These are phyloP conservation scores for Ganoderma multipileum DNA, from an alignment of 1,284 basidiomycete species.

Conservation along the genomic window DNA sequence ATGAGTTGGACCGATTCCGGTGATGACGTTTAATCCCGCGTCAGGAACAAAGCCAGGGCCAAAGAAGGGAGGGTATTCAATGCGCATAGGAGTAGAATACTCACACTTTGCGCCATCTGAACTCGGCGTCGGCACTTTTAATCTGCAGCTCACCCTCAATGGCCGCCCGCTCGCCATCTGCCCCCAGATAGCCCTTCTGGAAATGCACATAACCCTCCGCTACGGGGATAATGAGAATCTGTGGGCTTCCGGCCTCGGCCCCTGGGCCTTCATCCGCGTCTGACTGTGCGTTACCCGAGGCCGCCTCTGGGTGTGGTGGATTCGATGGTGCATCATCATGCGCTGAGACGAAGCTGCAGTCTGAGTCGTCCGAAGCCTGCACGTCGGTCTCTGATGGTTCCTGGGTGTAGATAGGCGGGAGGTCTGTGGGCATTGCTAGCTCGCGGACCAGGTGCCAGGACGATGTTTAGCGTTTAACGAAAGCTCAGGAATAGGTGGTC, in stretches of 20 bases:
- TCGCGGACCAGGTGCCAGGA: neutral
- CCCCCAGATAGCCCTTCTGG: slow-evolving; percentile 82
- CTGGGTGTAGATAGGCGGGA: slow-evolving; percentile 50
- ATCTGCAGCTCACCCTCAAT: slow-evolving; percentile 85
- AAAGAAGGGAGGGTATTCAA: neutral
- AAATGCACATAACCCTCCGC: slow-evolving; percentile 67
- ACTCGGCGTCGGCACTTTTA: slow-evolving; percentile 61
- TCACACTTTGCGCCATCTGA: slow-evolving; percentile 73
- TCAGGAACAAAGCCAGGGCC: neutral
- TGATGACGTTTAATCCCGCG: neutral
- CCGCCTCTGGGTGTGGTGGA: neutral
- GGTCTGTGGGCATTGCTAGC: slow-evolving; percentile 39
- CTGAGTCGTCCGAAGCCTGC: slow-evolving; percentile 28
- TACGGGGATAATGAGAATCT: slow-evolving; percentile 74
- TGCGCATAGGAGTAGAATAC: slow-evolving; percentile 36
- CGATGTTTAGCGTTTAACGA: neutral
- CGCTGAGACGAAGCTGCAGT: slow-evolving; percentile 28
- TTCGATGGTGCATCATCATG: slow-evolving; percentile 8
- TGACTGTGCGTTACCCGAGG: neutral
- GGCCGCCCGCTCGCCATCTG: slow-evolving; percentile 77
- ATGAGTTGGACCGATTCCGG: neutral
- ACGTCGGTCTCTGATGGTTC: slow-evolving; percentile 37
- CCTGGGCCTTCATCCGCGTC: neutral
- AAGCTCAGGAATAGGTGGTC: neutral
- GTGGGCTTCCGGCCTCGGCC: slow-evolving; percentile 35